A percentile compares a stretch with the other conserved stretches of the same genome.
These are phyloP conservation scores for Manihot esculenta DNA, from an alignment of 441 rosid species.

Conservation along the genomic window DNA sequence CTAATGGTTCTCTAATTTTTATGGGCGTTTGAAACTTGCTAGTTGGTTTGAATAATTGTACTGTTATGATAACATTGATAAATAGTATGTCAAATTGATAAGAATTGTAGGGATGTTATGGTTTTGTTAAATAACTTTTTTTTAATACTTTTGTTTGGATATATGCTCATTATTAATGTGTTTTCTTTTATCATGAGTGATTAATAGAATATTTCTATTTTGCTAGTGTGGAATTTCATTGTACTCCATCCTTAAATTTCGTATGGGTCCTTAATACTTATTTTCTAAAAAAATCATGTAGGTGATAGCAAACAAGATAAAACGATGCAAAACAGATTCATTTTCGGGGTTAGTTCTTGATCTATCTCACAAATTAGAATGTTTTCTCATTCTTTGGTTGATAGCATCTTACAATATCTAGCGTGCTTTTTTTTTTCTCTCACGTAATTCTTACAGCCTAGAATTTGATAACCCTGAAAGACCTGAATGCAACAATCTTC, in stretches of 20 bases:
- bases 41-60: too few relatives aligned
- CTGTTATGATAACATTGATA: too few relatives aligned
- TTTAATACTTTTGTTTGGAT: too few relatives aligned
- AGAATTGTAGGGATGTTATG: too few relatives aligned
- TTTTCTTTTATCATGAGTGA: not conserved
- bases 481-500: slow-evolving; percentile 95
- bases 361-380: slow-evolving; percentile 12
- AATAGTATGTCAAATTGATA: too few relatives aligned
- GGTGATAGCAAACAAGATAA: slow-evolving; percentile 88
- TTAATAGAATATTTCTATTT: too few relatives aligned
- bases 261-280: not conserved
- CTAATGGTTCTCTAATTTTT: not conserved
- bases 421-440: slow-evolving; percentile 18
- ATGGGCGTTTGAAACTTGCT: not conserved
- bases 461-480: slow-evolving; percentile 90
- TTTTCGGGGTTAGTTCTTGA: slow-evolving; percentile 53
- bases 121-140: too few relatives aligned
- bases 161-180: too few relatives aligned
- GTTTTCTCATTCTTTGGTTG: not conserved
- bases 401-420: slow-evolving; percentile 17
- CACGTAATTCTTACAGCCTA: slow-evolving; percentile 46
- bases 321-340: slow-evolving; percentile 96
- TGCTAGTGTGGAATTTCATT: too few relatives aligned
- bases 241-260: not conserved
- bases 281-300: too few relatives aligned